These are phyloP conservation scores for Kurtzmaniella quercitrusa DNA, from an alignment of 1,139 yeast species.

Conservation along the genomic window DNA sequence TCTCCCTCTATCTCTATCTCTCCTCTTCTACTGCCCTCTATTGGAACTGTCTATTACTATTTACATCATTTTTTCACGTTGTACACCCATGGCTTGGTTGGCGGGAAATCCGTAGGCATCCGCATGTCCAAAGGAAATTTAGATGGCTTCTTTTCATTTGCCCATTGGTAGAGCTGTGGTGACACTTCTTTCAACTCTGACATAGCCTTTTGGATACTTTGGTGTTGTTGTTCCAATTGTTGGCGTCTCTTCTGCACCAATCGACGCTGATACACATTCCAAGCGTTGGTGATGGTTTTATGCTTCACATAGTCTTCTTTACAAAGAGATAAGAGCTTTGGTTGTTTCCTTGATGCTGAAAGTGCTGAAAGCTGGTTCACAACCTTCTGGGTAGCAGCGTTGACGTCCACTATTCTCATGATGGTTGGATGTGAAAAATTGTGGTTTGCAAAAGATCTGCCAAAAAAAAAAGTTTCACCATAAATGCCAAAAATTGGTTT, in stretches of 20 bases:
- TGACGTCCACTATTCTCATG: constrained; percentile 27
- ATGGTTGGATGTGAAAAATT: constrained; percentile 1
- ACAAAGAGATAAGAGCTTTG: constrained; percentile 69
- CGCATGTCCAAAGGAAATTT: constrained; percentile 76
- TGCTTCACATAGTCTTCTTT: constrained; percentile 85
- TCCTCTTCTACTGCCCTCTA: not conserved
- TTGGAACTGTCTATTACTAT: constrained; percentile 1
- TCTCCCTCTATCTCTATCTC: not conserved
- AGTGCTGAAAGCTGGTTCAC: constrained; percentile 78
- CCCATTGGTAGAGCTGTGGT: constrained; percentile 49
- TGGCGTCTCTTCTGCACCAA: constrained; percentile 37
- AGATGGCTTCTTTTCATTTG: constrained; percentile 42
- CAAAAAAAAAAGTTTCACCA: no score
- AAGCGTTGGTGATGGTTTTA: constrained; percentile 77
- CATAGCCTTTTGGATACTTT: constrained; percentile 69
- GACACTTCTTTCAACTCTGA: constrained; percentile 52
- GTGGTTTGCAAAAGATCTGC: no score
- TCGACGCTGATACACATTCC: constrained; percentile 61
- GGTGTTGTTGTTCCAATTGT: constrained; percentile 59
- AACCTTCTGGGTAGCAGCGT: constrained; percentile 61
- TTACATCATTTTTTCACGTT: constrained; percentile 33
- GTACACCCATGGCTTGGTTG: constrained; percentile 76
- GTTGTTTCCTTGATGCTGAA: constrained; percentile 85
- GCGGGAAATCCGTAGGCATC: constrained; percentile 90
- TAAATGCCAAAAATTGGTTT: no score